Conservation (phyloP, 2,329 filamentous ascomycete genomes). For the Neofusicoccum cordaticola region DNA sequence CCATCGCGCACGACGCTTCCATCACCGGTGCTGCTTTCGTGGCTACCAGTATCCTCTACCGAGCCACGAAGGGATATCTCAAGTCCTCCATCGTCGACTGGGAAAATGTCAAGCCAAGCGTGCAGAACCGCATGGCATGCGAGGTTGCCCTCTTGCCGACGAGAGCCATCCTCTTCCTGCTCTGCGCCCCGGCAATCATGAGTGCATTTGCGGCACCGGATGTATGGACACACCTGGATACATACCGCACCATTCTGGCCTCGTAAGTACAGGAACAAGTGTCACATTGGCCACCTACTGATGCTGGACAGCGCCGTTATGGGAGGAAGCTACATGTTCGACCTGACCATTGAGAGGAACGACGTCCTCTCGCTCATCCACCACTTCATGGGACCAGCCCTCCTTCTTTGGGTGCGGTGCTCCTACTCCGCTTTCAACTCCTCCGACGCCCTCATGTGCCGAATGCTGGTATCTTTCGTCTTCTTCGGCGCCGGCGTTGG, state of each 20-base stretch:
- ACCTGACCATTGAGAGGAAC: not conserved
- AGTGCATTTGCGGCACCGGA: not conserved
- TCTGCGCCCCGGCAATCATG: not conserved
- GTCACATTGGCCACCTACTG: not conserved
- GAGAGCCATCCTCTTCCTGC: not conserved
- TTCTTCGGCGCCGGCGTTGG: conserved; percentile 1
- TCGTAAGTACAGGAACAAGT: not conserved
- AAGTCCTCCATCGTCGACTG: not conserved
- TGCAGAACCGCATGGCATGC: not conserved
- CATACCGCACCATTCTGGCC: not conserved
- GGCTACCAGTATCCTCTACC: not conserved
- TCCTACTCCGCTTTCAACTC: not conserved
- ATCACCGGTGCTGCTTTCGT: not conserved
- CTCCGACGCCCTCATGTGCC: not conserved
- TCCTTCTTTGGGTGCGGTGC: not conserved
- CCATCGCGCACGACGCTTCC: not conserved
- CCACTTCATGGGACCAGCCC: not conserved
- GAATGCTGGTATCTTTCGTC: not conserved
- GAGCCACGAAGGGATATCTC: not conserved
- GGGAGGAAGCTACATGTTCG: conserved; percentile 9
- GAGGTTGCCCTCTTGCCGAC: not conserved
- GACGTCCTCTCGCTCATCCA: not conserved
- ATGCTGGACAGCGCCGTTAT: not conserved
- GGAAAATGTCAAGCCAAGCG: not conserved
- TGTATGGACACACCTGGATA: not conserved